phyloP scores from a whole-genome alignment of 2,329 filamentous ascomycete species.

The Cladorrhinum sp. region DNA sequence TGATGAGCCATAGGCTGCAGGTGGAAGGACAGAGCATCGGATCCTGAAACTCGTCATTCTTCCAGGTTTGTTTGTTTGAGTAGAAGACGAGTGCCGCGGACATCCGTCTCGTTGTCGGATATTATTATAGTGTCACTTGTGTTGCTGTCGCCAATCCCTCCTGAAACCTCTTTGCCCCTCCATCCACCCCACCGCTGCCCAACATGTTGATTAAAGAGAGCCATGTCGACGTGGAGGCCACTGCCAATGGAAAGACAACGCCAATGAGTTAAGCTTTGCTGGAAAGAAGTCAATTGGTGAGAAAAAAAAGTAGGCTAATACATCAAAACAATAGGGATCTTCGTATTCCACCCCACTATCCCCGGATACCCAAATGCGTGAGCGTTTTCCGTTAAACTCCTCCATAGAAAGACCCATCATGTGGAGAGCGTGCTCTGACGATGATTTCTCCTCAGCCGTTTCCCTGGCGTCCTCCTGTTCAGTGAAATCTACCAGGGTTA shows the following conservation, averaged over 20 bases:
- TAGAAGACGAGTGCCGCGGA: neutral
- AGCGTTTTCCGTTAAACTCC: constrained; percentile 29
- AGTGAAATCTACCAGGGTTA: constrained; percentile 94
- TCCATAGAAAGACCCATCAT: too few relatives aligned
- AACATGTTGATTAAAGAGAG: constrained; percentile 55
- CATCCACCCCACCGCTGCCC: constrained; percentile 6
- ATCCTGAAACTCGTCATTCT: neutral
- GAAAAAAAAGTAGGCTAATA: neutral
- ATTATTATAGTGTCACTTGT: neutral
- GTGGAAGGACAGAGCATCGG: neutral
- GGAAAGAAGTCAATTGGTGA: constrained; percentile 15
- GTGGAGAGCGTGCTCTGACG: constrained; percentile 12
- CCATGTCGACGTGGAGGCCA: constrained; percentile 49
- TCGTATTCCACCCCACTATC: constrained; percentile 82
- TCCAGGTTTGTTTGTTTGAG: neutral
- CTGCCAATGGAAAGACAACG: constrained; percentile 52
- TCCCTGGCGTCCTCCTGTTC: constrained; percentile 84
- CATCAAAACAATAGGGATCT: constrained; percentile 62
- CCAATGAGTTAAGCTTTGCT: constrained; percentile 46
- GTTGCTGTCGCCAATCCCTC: neutral
- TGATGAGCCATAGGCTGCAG: neutral
- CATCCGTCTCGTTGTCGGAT: too few relatives aligned
- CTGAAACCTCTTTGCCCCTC: neutral
- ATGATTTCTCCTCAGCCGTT: constrained; percentile 46
- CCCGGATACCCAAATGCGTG: constrained; percentile 83